phyloP scores from a whole-genome alignment of 2,329 filamentous ascomycete genomes.

The Nemania sp. region DNA sequence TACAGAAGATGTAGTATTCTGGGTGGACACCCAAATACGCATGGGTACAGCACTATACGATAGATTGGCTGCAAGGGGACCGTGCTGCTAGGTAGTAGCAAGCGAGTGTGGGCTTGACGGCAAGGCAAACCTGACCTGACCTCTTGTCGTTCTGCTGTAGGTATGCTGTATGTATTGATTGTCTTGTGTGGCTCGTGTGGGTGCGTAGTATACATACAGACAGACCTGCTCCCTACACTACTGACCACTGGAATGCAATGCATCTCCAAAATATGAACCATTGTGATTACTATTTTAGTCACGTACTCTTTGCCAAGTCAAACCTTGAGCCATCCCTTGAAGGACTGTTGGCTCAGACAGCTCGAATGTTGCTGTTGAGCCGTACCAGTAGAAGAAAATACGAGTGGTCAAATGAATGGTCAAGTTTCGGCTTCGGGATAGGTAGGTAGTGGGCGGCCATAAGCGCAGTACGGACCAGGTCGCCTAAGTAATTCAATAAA shows the following conservation, averaged over 20 bases:
- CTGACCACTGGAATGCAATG: background rate
- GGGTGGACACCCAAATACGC: slow-evolving; percentile 13
- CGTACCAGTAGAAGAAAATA: background rate
- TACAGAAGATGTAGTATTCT: slow-evolving; percentile 3
- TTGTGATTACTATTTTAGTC: background rate
- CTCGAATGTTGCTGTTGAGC: background rate
- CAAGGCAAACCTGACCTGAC: background rate
- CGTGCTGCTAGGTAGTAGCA: slow-evolving; percentile 2
- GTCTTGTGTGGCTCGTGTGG: no score
- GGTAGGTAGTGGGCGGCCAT: slow-evolving; percentile 1
- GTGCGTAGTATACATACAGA: no score
- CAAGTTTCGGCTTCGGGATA: background rate
- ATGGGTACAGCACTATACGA: background rate
- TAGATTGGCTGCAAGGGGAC: background rate
- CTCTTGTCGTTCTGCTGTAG: no score
- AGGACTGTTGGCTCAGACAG: background rate
- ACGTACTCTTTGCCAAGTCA: background rate
- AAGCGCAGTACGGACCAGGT: background rate
- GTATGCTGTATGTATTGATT: no score
- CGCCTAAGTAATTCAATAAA: background rate
- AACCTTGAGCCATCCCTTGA: no score
- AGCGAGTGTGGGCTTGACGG: background rate
- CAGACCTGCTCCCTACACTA: no score
- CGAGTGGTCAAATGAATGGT: background rate
- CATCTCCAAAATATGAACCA: background rate